Evolutionary conservation across 2,329 filamentous ascomycete genomes (phyloP).

Genomic region (Stachybotrys echinatus): DNA sequence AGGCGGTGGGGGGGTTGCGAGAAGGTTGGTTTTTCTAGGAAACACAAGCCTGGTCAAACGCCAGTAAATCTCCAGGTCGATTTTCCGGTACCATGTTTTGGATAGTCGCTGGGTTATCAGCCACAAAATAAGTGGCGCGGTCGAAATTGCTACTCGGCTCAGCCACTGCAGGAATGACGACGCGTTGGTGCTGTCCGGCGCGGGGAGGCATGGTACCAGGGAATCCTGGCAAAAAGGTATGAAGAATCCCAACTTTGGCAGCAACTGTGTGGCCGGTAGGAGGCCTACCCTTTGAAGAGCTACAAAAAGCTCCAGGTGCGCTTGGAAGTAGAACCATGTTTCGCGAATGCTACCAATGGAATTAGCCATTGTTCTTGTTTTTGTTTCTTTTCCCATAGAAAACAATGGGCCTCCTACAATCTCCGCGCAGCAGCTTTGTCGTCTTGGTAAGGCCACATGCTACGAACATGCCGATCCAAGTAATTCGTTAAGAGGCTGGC

Average conservation of each 20-base stretch:
- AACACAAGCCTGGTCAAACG: constrained; percentile 32
- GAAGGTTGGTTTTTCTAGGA: constrained; percentile 15
- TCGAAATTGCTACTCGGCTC: constrained; percentile 32
- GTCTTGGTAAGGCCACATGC: constrained; percentile 16
- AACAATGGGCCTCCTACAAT: constrained; percentile 21
- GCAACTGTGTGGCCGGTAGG: constrained; percentile 29
- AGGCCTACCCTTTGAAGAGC: constrained; percentile 48
- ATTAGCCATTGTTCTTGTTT: too few species aligned
- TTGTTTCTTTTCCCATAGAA: too few species aligned
- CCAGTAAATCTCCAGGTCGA: constrained; percentile 34
- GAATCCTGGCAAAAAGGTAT: constrained; percentile 49
- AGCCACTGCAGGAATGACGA: constrained; percentile 34
- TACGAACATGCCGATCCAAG: neutral
- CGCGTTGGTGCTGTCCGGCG: constrained; percentile 29
- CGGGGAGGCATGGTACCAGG: constrained; percentile 41
- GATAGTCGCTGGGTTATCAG: constrained; percentile 35
- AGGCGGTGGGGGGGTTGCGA: constrained; percentile 10
- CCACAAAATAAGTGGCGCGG: constrained; percentile 42
- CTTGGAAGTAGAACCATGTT: constrained; percentile 36
- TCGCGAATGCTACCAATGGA: constrained; percentile 19
- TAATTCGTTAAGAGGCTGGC: constrained; percentile 16
- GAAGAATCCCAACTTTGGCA: constrained; percentile 46
- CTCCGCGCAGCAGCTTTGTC: constrained; percentile 15
- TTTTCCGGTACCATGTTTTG: constrained; percentile 25
- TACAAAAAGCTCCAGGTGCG: constrained; percentile 48